These are phyloP conservation scores for Sporormia fimetaria DNA, from an alignment of 495 filamentous ascomycete species.

Conservation along the genomic window DNA sequence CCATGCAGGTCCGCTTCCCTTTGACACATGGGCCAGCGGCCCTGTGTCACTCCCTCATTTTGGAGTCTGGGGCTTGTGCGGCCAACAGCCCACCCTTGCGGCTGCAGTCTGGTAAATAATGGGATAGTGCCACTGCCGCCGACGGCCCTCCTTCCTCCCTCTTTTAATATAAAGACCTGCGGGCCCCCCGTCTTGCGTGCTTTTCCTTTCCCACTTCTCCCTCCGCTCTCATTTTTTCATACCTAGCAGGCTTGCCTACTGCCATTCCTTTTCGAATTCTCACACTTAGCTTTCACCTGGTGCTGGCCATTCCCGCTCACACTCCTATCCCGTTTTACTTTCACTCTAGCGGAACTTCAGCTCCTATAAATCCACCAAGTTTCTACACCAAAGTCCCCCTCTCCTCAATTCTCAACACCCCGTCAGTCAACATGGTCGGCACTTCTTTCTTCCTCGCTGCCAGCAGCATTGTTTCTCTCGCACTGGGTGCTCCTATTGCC, in stretches of 20 bases:
- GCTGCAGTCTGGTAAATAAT: too few relatives aligned
- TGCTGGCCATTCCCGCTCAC: slow-evolving; percentile 12
- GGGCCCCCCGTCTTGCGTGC: neutral
- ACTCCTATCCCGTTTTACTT: neutral
- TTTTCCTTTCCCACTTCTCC: neutral
- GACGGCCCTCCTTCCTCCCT: too few relatives aligned
- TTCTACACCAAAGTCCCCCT: neutral
- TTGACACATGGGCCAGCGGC: slow-evolving; percentile 1
- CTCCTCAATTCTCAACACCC: neutral
- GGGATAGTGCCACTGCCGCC: too few relatives aligned
- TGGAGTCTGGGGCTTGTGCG: too few relatives aligned
- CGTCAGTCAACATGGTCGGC: slow-evolving; percentile 20
- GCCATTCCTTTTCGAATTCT: slow-evolving; percentile 4
- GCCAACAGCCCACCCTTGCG: too few relatives aligned
- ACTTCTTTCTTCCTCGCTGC: slow-evolving; percentile 21
- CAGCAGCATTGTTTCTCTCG: slow-evolving; percentile 20
- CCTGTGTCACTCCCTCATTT: too few relatives aligned
- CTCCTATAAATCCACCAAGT: neutral
- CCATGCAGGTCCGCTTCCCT: slow-evolving; percentile 8
- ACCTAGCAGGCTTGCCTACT: slow-evolving; percentile 8
- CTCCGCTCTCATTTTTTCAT: neutral
- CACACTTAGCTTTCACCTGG: neutral
- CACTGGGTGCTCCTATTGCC: slow-evolving; percentile 17
- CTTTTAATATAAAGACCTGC: slow-evolving; percentile 1
- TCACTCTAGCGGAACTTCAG: neutral